phyloP scores from a whole-genome alignment of 371 early-diverging fungal genomes.

The Umbelopsis sp. region DNA sequence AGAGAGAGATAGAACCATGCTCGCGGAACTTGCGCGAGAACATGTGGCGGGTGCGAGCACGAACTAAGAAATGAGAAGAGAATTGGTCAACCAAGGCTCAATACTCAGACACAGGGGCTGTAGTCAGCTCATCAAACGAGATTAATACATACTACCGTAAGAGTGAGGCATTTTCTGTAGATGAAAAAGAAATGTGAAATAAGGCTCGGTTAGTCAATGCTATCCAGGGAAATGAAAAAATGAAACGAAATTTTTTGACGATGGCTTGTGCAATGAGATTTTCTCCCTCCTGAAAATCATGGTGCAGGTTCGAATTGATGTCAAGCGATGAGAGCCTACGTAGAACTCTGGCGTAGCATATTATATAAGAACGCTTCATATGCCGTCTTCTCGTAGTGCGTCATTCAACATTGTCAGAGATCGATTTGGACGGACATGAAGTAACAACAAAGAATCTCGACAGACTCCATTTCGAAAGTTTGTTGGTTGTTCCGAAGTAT shows the following conservation, averaged over 20 bases:
- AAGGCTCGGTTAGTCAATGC: constrained; percentile 26
- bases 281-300: too few relatives aligned
- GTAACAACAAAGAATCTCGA: too few relatives aligned
- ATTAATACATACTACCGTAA: constrained; percentile 72
- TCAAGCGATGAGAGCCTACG: too few relatives aligned
- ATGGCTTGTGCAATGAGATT: neutral
- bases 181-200: constrained; percentile 26
- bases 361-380: too few relatives aligned
- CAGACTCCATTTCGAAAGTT: too few relatives aligned
- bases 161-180: constrained; percentile 87
- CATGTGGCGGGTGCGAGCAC: constrained; percentile 99
- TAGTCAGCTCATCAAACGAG: neutral
- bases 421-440: too few relatives aligned
- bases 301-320: too few relatives aligned
- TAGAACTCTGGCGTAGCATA: too few relatives aligned
- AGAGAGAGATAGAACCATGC: constrained; percentile 90
- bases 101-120: neutral
- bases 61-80: constrained; percentile 43
- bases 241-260: neutral
- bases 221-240: neutral
- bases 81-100: neutral
- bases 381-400: too few relatives aligned
- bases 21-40: constrained; percentile 98
- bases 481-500: too few relatives aligned
- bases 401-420: too few relatives aligned